Base-by-base conservation (phyloP, 345 rosid species). In the Populus deltoides region DNA sequence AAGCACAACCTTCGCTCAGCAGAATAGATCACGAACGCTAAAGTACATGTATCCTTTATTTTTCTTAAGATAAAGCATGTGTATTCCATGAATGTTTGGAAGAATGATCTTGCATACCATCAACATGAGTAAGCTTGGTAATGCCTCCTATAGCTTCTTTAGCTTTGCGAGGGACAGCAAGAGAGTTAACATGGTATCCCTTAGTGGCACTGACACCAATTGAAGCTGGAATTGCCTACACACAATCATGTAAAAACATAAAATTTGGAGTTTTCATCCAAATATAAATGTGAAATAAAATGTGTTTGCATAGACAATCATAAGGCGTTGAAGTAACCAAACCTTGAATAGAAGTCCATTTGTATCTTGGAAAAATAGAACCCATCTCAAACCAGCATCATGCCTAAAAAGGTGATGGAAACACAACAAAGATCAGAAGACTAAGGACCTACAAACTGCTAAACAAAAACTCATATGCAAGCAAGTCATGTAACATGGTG, bases 81-180 rank as follows among this genome's bases (percentile, higher is more conserved):
- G 12, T 6, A 38, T 69, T 59, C 18, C 73, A 59, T 0, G 2
- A 31, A 13, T 27, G 24, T 77, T 59, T 59, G 53, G 33, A 9
- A 24, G 53, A 66, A 72, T 22, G 20, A 66, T 16, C 25, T 45
- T 65, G 69, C 36, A 79, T 90, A 95, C 99, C 99, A 83, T 96
- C 99, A 22, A 84, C 78, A 75, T 93, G 99, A 36, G 97, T 93
- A 74, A 96, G 98, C 85, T 45, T 89, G 38, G 98, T 85, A 55
- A 96, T 96, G 86, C 98, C 99, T 78, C 99, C 99, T 83, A 96
- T 96, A 78, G 98, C 97, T 80, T 96, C 99, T 81, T 96, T 96
- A 25, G 98, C 97, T 87, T 93, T 96, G 74, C 98, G 98, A 39
- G 92, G 99, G 86, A 93, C 98, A 78, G 98, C 94, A 12, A 96